Evolutionary conservation across 2,329 filamentous ascomycete genomes (phyloP).

Genomic region (Monosporascus sp.): DNA sequence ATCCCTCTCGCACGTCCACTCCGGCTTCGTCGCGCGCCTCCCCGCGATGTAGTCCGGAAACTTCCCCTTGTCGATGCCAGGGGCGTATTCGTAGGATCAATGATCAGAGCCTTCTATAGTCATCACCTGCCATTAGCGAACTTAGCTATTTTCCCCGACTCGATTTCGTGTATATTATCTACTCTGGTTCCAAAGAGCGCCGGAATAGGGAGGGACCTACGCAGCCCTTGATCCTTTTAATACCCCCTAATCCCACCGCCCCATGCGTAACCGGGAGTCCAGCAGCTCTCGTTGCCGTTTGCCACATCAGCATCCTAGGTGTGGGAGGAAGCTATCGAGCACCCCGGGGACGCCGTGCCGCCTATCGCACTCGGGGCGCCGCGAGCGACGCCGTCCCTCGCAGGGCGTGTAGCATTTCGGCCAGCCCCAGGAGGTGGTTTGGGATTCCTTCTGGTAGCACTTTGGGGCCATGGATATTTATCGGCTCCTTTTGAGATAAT

Average conservation of each 20-base stretch:
- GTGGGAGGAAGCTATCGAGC: not conserved
- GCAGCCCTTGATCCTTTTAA: slow-evolving; percentile 11
- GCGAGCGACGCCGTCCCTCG: slow-evolving; percentile 2
- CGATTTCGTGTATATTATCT: no score
- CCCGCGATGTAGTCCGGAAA: not conserved
- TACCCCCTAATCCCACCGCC: slow-evolving; percentile 10
- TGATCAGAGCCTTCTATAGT: not conserved
- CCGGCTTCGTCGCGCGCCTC: not conserved
- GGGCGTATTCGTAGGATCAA: not conserved
- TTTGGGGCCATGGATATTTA: not conserved
- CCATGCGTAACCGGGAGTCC: slow-evolving; percentile 4
- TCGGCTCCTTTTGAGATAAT: no score
- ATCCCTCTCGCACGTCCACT: not conserved
- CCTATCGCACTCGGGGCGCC: slow-evolving; percentile 3
- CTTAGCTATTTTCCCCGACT: no score
- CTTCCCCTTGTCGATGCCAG: not conserved
- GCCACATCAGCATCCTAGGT: not conserved
- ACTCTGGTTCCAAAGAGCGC: not conserved
- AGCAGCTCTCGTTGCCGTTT: not conserved
- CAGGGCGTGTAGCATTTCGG: slow-evolving; percentile 3
- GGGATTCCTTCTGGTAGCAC: not conserved
- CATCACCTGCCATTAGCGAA: not conserved
- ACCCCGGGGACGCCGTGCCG: slow-evolving; percentile 1
- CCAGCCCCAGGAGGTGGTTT: not conserved
- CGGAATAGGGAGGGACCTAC: slow-evolving; percentile 7